Percentiles rank a stretch among this genome's conserved stretches.
phyloP scores from a whole-genome alignment of 2,329 filamentous ascomycete genomes.

The Pyrenochaeta sp. region DNA sequence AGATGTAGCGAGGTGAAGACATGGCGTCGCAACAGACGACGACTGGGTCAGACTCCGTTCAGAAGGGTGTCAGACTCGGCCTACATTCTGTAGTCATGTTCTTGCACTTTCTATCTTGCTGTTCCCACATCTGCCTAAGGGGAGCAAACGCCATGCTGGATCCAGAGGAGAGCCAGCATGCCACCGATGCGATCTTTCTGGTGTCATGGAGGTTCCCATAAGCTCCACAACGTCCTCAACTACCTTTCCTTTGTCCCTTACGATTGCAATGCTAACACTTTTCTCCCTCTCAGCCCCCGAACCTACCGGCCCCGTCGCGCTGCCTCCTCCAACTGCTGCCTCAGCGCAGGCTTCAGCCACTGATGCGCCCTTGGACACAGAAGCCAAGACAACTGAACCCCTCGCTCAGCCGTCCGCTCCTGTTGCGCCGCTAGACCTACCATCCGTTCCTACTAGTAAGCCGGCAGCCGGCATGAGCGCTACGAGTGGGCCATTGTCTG shows the following conservation, averaged over 20 bases:
- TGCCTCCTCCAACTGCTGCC: constrained; percentile 38
- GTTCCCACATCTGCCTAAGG: too few relatives aligned
- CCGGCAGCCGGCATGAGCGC: constrained; percentile 50
- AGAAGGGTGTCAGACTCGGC: too few relatives aligned
- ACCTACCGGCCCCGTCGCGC: constrained; percentile 41
- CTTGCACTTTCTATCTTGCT: too few relatives aligned
- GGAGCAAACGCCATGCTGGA: too few relatives aligned
- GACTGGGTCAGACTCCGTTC: constrained; percentile 15
- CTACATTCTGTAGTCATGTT: background rate
- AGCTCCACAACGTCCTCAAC: background rate
- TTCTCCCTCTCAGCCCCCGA: constrained; percentile 38
- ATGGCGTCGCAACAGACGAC: constrained; percentile 24
- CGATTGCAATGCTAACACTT: constrained; percentile 35
- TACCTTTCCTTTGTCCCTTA: constrained; percentile 6
- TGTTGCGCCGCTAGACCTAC: constrained; percentile 25
- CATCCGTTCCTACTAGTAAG: constrained; percentile 35
- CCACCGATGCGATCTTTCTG: background rate
- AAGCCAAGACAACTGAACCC: constrained; percentile 24
- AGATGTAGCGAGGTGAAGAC: constrained; percentile 32
- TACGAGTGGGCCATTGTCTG: constrained; percentile 48
- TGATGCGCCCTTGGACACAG: constrained; percentile 22
- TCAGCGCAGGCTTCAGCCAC: constrained; percentile 31
- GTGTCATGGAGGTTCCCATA: background rate
- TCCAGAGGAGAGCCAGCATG: too few relatives aligned
- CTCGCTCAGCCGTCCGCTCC: constrained; percentile 23